phyloP scores from a whole-genome alignment of 2,329 filamentous ascomycete species.

The Colletotrichum nymphaeae region DNA sequence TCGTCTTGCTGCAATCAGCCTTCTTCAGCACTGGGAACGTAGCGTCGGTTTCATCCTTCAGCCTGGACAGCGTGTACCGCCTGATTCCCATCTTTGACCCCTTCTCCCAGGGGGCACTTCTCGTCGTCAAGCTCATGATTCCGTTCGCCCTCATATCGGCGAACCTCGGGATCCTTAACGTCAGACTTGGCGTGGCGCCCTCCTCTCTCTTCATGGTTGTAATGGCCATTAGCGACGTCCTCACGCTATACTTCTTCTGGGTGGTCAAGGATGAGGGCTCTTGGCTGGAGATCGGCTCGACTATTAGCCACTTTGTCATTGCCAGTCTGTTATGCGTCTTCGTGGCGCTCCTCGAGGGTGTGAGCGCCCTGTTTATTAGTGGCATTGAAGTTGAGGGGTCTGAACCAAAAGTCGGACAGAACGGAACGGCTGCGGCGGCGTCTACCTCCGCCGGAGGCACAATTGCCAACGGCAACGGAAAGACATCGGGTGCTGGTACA shows the following conservation, averaged over 20 bases:
- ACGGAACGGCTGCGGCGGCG: conserved; percentile 7
- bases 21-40: conserved; percentile 99
- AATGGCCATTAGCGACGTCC: conserved; percentile 89
- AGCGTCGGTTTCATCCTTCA: conserved; percentile 93
- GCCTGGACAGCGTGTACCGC: conserved; percentile 87
- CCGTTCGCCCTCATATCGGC: conserved; percentile 94
- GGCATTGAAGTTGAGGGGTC: conserved; percentile 75
- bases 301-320: conserved; percentile 95
- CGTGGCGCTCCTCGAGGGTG: conserved; percentile 85
- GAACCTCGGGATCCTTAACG: conserved; percentile 93
- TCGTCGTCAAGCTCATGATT: conserved; percentile 90
- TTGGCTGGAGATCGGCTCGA: conserved; percentile 97
- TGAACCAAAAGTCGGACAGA: not conserved
- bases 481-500: not conserved
- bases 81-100: conserved; percentile 94
- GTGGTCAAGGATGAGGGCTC: conserved; percentile 96
- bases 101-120: conserved; percentile 87
- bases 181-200: conserved; percentile 83
- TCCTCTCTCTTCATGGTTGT: conserved; percentile 94
- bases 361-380: conserved; percentile 84
- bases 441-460: not conserved
- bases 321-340: conserved; percentile 91
- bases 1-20: conserved; percentile 91
- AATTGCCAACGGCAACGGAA: conserved; percentile 16
- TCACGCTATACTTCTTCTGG: conserved; percentile 98